Evolutionary conservation across 2,329 filamentous ascomycete genomes (phyloP), one percentile per base, ranked within the genome.

Genomic region (Nemania sp.): DNA sequence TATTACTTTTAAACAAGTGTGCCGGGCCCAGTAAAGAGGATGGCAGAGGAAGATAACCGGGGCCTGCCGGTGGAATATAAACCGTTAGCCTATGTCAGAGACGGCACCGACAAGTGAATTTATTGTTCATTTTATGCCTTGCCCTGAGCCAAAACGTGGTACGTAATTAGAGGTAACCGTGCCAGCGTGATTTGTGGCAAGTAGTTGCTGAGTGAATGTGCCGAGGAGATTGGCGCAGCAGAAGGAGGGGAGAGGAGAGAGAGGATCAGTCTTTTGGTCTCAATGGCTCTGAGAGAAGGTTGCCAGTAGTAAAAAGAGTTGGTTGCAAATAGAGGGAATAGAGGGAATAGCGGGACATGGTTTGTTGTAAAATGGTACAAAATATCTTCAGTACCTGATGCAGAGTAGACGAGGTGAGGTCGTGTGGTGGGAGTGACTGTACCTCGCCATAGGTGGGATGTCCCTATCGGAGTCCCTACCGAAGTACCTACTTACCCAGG

Each of bases 91-190:
- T 52, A 45, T 38, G 18, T 51, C 24, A 45, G 24, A 5, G 13
- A 49, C 54, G 24, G n/a, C 18, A 45, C 13, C 5, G n/a, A n/a
- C n/a, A n/a, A 11, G 22, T 29, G n/a, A 22, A 32, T 20, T 1
- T 41, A 27, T 53, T 38, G 26, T 38, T 45, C 63, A 60, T 59
- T 24, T 63, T 45, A 63, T 64, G 49, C 51, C 66, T 61, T 54
- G 55, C 38, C 51, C 27, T 43, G 45, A 45, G 38, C 55, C 38
- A 27, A 18, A 32, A n/a, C 13, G n/a, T 3, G 11, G 38, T 24
- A n/a, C 52, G 54, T 38, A 58, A 56, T 64, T 27, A n/a, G n/a
- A 22, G 27, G 38, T 43, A 51, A 41, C 24, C 22, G 32, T 27
- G 47, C 29, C 27, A 38, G 32, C 38, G n/a, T 58, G 24, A 24